Conservation (phyloP, 2,329 filamentous ascomycete species). For the Aspergillus proliferans region DNA sequence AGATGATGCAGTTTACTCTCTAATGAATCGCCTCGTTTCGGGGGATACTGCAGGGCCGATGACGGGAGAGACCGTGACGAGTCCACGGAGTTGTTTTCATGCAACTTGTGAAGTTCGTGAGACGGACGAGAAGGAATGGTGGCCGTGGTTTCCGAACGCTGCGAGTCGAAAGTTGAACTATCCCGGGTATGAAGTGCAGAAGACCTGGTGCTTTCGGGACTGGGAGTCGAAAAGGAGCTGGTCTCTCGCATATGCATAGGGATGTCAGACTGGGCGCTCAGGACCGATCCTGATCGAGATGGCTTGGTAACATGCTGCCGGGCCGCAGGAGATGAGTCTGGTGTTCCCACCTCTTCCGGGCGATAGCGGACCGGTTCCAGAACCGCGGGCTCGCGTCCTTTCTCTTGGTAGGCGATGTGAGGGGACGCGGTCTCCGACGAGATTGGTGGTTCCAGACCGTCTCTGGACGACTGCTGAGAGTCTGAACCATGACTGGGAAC, state of each 20-base stretch:
- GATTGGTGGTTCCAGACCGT: slow-evolving; percentile 21
- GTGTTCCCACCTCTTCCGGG: slow-evolving; percentile 21
- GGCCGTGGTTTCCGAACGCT: slow-evolving; percentile 29
- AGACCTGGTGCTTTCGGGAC: slow-evolving; percentile 21
- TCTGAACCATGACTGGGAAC: slow-evolving; percentile 24
- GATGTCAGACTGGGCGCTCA: slow-evolving; percentile 39
- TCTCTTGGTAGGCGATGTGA: slow-evolving; percentile 90
- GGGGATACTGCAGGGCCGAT: slow-evolving; percentile 33
- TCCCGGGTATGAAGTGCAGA: slow-evolving; percentile 28
- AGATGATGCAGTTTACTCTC: slow-evolving; percentile 49
- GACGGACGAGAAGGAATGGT: slow-evolving; percentile 47
- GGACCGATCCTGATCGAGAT: slow-evolving; percentile 46
- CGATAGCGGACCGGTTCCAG: slow-evolving; percentile 21
- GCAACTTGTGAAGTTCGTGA: slow-evolving; percentile 50
- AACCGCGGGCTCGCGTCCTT: slow-evolving; percentile 60
- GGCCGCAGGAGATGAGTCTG: slow-evolving; percentile 40
- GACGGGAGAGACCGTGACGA: slow-evolving; percentile 30
- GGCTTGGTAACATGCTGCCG: slow-evolving; percentile 70
- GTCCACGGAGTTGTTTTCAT: slow-evolving; percentile 47
- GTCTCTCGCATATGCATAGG: slow-evolving; percentile 35
- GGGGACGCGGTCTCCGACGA: slow-evolving; percentile 56
- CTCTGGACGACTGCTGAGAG: slow-evolving; percentile 18
- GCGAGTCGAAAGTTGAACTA: slow-evolving; percentile 11
- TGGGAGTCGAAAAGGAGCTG: slow-evolving; percentile 34
- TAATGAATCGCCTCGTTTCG: slow-evolving; percentile 57